phyloP scores from a whole-genome alignment of 805 yeast genomes.

The Candida chilensis region DNA sequence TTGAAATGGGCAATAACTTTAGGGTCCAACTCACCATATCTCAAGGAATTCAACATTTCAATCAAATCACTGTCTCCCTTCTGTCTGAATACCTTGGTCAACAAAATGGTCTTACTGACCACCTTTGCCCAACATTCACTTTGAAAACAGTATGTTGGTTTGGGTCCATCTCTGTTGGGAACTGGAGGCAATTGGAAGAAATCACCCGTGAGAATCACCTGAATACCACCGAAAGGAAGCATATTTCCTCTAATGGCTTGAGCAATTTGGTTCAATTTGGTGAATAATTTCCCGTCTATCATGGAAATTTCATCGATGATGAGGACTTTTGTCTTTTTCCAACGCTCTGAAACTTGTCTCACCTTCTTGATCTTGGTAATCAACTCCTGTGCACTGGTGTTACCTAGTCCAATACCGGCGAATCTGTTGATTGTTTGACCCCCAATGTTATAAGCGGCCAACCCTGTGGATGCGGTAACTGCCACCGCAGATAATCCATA shows the following conservation, averaged over 20 bases:
- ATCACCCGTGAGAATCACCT: slow-evolving; percentile 86
- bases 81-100: slow-evolving; percentile 83
- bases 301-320: slow-evolving; percentile 91
- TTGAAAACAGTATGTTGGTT: slow-evolving; percentile 62
- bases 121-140: slow-evolving; percentile 58
- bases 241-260: slow-evolving; percentile 36
- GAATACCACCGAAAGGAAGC: slow-evolving; percentile 90
- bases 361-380: slow-evolving; percentile 39
- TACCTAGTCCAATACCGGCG: slow-evolving; percentile 80
- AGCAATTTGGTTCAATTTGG: slow-evolving; percentile 68
- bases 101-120: slow-evolving; percentile 55
- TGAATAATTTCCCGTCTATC: slow-evolving; percentile 76
- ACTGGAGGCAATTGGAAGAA: slow-evolving; percentile 96
- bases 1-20: slow-evolving; percentile 39
- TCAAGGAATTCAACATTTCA: slow-evolving; percentile 69
- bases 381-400: slow-evolving; percentile 35
- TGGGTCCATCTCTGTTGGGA: slow-evolving; percentile 24
- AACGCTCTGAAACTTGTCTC: slow-evolving; percentile 33
- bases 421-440: slow-evolving; percentile 84
- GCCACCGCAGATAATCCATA: slow-evolving; percentile 51
- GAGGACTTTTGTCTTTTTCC: slow-evolving; percentile 64
- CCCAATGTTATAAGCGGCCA: slow-evolving; percentile 91
- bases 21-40: slow-evolving; percentile 58
- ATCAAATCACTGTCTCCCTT: slow-evolving; percentile 70
- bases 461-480: slow-evolving; percentile 91